A percentile compares a stretch with the other conserved stretches of the same genome.
These are phyloP conservation scores for Excoecaria cochinchinensis DNA, from an alignment of 345 rosid genomes.

Conservation along the genomic window DNA sequence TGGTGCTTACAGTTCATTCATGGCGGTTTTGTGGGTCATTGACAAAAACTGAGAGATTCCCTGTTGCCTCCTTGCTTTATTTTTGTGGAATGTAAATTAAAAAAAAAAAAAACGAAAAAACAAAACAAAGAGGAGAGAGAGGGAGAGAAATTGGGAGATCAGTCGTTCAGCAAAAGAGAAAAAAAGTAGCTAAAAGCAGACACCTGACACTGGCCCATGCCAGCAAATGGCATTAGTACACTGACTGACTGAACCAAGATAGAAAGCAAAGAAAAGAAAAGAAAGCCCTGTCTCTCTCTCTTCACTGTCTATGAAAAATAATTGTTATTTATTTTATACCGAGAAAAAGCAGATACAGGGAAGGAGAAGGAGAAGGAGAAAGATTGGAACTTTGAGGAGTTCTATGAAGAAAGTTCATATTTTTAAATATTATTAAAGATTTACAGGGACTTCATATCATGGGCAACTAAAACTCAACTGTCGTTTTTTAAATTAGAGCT, in stretches of 20 bases:
- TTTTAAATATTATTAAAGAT: background rate
- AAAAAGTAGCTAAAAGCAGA: conserved; percentile 17
- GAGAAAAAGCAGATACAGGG: background rate
- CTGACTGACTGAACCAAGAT: conserved; percentile 8
- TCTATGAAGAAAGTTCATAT: background rate
- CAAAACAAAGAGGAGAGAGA: background rate
- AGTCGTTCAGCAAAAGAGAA: background rate
- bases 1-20: conserved; percentile 19
- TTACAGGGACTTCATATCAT: background rate
- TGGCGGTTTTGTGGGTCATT: conserved; percentile 11
- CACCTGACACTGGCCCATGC: conserved; percentile 27
- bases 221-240: conserved; percentile 4
- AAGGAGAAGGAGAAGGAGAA: background rate
- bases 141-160: background rate
- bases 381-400: conserved; percentile 1
- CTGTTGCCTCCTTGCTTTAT: background rate
- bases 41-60: background rate
- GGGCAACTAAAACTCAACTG: conserved; percentile 12
- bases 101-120: background rate
- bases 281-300: background rate
- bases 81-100: background rate
- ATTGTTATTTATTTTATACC: background rate
- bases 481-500: background rate
- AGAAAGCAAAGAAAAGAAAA: background rate
- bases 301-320: background rate